These are phyloP conservation scores for Gaertneriomyces sp. DNA, from an alignment of 192 early-diverging fungal genomes.

Conservation along the genomic window DNA sequence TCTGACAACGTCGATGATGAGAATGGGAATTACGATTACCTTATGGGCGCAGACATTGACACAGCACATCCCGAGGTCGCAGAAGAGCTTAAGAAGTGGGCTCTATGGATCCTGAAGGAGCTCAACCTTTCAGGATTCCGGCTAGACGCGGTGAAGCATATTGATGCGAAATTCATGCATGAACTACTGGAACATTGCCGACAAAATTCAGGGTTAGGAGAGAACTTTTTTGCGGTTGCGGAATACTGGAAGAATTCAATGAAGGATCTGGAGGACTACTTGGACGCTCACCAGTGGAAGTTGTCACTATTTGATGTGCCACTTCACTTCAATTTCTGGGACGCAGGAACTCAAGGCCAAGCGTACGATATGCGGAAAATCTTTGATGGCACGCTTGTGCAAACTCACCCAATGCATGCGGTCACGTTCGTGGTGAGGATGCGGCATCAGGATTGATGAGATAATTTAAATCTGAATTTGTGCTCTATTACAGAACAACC, in stretches of 20 bases:
- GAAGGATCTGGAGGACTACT: slow-evolving; percentile 27
- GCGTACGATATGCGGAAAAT: slow-evolving; percentile 28
- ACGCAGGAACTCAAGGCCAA: slow-evolving; percentile 10
- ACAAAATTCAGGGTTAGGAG: slow-evolving; percentile 8
- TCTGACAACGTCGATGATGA: slow-evolving; percentile 45
- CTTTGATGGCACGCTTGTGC: slow-evolving; percentile 33
- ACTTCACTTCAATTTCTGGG: slow-evolving; percentile 28
- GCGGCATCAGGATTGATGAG: background rate
- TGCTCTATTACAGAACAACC: slow-evolving; percentile 23
- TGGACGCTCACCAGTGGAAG: slow-evolving; percentile 31
- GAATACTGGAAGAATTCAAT: slow-evolving; percentile 31
- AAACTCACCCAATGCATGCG: slow-evolving; percentile 31
- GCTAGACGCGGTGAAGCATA: slow-evolving; percentile 32
- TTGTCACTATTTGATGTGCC: slow-evolving; percentile 31
- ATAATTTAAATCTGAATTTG: background rate
- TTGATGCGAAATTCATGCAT: slow-evolving; percentile 28
- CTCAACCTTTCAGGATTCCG: slow-evolving; percentile 25
- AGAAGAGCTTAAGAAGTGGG: slow-evolving; percentile 23
- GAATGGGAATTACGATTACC: slow-evolving; percentile 49
- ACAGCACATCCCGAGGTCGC: slow-evolving; percentile 19
- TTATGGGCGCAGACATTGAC: slow-evolving; percentile 45
- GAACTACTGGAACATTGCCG: slow-evolving; percentile 28
- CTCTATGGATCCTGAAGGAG: slow-evolving; percentile 25
- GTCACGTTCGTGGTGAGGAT: slow-evolving; percentile 30
- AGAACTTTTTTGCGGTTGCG: slow-evolving; percentile 25